These are phyloP conservation scores for Neurospora crassa DNA, from an alignment of 2,329 filamentous ascomycete genomes.

Conservation along the genomic window DNA sequence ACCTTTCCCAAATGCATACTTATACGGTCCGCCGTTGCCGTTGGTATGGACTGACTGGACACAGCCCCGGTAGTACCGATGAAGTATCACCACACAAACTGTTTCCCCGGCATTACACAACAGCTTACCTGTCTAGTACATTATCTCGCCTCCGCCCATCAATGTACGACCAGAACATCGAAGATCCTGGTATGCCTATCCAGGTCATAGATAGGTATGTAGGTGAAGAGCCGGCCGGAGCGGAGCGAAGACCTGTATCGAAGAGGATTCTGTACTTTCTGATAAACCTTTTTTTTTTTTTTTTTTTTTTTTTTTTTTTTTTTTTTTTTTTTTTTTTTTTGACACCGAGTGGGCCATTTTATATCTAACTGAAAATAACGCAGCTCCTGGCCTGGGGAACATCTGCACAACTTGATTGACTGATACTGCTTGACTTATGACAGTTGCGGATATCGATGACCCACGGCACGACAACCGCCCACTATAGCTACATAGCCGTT, in stretches of 20 bases:
- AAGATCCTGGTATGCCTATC: background rate
- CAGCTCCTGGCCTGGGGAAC: background rate
- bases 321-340: background rate
- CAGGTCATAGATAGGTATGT: background rate
- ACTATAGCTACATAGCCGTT: background rate
- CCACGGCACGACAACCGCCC: background rate
- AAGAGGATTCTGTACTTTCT: background rate
- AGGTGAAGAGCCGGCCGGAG: background rate
- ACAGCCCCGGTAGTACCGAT: background rate
- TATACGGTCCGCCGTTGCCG: background rate
- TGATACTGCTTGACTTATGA: background rate
- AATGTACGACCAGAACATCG: background rate
- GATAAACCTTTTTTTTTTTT: too few species aligned
- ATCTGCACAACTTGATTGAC: background rate
- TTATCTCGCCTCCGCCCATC: background rate
- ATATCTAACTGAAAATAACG: background rate
- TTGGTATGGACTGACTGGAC: background rate
- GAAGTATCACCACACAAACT: background rate
- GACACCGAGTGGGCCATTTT: background rate
- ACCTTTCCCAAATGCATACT: background rate
- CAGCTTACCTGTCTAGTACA: background rate
- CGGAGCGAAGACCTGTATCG: background rate
- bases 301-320: too few species aligned
- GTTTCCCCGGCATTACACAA: background rate
- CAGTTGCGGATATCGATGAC: background rate